These are phyloP conservation scores for Mucor ambiguus DNA, from an alignment of 371 early-diverging fungal genomes.

Conservation along the genomic window DNA sequence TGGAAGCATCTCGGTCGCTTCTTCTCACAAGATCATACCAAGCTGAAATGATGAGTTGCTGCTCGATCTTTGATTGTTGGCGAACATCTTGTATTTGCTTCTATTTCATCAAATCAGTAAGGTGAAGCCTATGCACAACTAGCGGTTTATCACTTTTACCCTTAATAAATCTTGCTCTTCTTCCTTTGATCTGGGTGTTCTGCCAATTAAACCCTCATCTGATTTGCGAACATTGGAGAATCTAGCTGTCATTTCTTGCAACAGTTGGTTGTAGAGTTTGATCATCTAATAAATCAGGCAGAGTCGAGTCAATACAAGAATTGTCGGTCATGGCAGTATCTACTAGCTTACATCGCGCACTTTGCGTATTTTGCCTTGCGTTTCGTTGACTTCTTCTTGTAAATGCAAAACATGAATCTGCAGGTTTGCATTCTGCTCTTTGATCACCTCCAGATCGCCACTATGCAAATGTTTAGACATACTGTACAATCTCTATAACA, in stretches of 20 bases:
- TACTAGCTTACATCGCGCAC: conserved; percentile 66
- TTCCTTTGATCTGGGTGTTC: conserved; percentile 54
- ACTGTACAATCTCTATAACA: neutral
- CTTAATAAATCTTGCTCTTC: conserved; percentile 76
- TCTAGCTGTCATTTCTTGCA: conserved; percentile 50
- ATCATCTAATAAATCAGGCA: conserved; percentile 33
- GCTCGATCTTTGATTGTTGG: conserved; percentile 68
- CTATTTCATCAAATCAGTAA: conserved; percentile 40
- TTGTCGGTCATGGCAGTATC: neutral
- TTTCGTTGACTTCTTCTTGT: conserved; percentile 73
- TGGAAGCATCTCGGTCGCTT: conserved; percentile 58
- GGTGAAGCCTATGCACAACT: conserved; percentile 12
- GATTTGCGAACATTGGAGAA: conserved; percentile 32
- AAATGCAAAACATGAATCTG: conserved; percentile 62
- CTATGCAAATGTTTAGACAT: conserved; percentile 15
- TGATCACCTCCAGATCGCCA: conserved; percentile 56
- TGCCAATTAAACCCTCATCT: conserved; percentile 30
- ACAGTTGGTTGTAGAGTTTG: conserved; percentile 62
- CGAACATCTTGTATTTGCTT: conserved; percentile 70
- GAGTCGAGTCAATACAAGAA: neutral
- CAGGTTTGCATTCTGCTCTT: conserved; percentile 63
- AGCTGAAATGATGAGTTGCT: conserved; percentile 72
- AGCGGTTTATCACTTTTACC: conserved; percentile 33
- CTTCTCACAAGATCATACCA: conserved; percentile 72
- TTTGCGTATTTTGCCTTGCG: conserved; percentile 69